Percentiles rank a stretch among this genome's conserved stretches.
Conservation (phyloP, 1,284 basidiomycete species). For the Apiotrichum laibachii region DNA sequence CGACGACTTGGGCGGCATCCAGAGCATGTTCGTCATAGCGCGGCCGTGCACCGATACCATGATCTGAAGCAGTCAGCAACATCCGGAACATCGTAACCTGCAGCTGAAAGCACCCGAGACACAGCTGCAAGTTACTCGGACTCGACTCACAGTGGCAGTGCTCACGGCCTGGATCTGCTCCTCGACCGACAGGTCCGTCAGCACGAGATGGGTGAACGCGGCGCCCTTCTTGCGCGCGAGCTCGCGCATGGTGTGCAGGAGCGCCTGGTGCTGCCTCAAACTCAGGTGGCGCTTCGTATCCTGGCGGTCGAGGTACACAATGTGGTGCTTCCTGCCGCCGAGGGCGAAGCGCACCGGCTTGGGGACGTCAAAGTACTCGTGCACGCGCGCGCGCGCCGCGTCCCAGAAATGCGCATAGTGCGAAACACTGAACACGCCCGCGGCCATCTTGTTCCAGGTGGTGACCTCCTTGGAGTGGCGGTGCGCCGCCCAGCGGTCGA, state of each 20-base stretch:
- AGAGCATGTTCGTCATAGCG: conserved; percentile 28
- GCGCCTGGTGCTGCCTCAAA: not conserved
- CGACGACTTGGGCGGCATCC: conserved; percentile 26
- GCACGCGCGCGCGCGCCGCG: conserved; percentile 14
- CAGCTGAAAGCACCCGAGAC: no score
- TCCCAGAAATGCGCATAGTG: conserved; percentile 28
- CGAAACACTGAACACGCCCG: conserved; percentile 23
- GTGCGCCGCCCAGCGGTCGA: conserved; percentile 36
- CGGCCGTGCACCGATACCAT: conserved; percentile 30
- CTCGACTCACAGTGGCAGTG: conserved; percentile 3
- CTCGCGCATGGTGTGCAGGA: conserved; percentile 1
- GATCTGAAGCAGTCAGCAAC: conserved; percentile 6
- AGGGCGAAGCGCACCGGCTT: not conserved
- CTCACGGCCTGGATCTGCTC: conserved; percentile 14
- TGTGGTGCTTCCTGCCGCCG: conserved; percentile 17
- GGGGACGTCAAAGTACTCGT: conserved; percentile 5
- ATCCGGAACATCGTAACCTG: no score
- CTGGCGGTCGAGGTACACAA: conserved; percentile 39
- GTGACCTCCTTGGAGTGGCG: conserved; percentile 25
- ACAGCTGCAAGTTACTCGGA: no score
- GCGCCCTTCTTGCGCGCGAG: conserved; percentile 7
- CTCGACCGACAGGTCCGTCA: not conserved
- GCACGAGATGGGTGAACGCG: not conserved
- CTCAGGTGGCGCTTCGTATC: conserved; percentile 14
- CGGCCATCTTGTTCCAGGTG: conserved; percentile 36